phyloP scores from a whole-genome alignment of 1,139 yeast species.

The Zygotorulaspora mrakii region DNA sequence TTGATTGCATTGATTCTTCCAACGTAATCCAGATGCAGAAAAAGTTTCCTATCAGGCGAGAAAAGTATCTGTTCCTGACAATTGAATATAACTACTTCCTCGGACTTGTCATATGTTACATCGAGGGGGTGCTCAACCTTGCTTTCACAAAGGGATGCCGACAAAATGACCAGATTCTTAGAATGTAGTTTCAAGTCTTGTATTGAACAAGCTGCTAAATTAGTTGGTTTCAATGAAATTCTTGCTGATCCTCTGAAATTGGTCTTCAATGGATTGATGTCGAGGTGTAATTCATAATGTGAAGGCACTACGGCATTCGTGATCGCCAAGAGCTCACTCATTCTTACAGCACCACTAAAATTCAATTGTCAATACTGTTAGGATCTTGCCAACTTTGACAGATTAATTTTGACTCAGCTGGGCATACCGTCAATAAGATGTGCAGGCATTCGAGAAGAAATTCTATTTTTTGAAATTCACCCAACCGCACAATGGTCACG shows the following conservation, averaged over 20 bases:
- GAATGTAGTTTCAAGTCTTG: conserved; percentile 42
- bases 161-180: conserved; percentile 41
- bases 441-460: no score
- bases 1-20: conserved; percentile 56
- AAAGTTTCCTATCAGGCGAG: conserved; percentile 4
- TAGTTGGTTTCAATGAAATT: conserved; percentile 38
- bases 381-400: not conserved
- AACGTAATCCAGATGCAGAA: conserved; percentile 39
- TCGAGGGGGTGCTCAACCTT: conserved; percentile 34
- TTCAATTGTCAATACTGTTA: not conserved
- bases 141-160: conserved; percentile 28
- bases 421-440: no score
- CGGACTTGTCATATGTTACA: conserved; percentile 41
- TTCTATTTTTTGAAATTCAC: no score
- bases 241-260: conserved; percentile 50
- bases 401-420: no score
- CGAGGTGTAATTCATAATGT: conserved; percentile 44
- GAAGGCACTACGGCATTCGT: conserved; percentile 39
- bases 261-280: conserved; percentile 49
- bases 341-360: not conserved
- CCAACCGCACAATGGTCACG: no score
- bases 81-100: conserved; percentile 35
- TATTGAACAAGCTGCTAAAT: conserved; percentile 24
- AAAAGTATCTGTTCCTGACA: conserved; percentile 2
- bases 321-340: conserved; percentile 2